Evolutionary conservation across 2,329 filamentous ascomycete species (phyloP), one percentile per base, ranked within the genome.

Genomic region (Venturia oleaginea): DNA sequence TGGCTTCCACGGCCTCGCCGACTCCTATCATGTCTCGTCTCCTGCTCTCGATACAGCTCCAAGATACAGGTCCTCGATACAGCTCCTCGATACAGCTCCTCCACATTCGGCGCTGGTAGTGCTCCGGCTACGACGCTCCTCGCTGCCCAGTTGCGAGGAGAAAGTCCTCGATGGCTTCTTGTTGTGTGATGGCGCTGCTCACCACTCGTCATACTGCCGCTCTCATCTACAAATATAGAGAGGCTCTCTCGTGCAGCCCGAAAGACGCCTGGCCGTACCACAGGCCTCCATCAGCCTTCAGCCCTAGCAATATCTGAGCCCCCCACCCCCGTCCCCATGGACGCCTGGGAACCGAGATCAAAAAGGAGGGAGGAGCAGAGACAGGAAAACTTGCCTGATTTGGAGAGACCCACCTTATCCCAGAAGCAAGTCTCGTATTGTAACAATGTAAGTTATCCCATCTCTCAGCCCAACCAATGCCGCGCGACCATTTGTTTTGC

Each of bases 231-330:
- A 34, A 30, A 19, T 55, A n/a, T 55, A 55, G 15, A n/a, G 27
- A 34, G 2, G 1, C 8, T 27, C 1, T 17, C 19, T 57, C 17
- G 15, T 34, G 51, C 27, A 34, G 51, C 30, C 51, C 51, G 11
- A n/a, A 17, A 34, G 27, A 6, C 13, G 11, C 17, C 51, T n/a
- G 27, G 15, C 27, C 51, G 15, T n/a, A 57, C 51, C 51, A 34
- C 51, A 32, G 51, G 51, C 51, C 51, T 19, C 34, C 48, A 32
- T 19, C 51, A 34, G 51, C 51, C 51, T 57, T 57, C 51, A 57
- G 51, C 51, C 51, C 51, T 57, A 57, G 51, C 51, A 57, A 57
- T 57, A 57, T 57, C 51, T 34, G 51, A 57, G 30, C 51, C 51
- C 43, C 48, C 51, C 51, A 57, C 51, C 51, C 51, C 51, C 51